These are phyloP conservation scores for Coniosporium apollinis DNA, from an alignment of 495 filamentous ascomycete genomes.

Conservation along the genomic window DNA sequence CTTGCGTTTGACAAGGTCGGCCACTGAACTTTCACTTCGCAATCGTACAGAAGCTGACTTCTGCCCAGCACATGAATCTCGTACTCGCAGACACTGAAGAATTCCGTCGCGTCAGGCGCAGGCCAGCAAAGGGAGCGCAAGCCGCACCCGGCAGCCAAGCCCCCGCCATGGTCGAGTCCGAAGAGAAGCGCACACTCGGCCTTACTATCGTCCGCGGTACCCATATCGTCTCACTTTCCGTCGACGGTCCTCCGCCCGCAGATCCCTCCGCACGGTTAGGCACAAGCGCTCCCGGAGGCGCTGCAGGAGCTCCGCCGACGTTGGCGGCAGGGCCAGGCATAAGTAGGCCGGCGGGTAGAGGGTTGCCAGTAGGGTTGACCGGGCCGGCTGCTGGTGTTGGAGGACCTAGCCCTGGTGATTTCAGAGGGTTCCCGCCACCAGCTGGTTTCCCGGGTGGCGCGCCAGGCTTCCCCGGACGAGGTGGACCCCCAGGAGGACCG, in stretches of 20 bases:
- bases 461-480: constrained; percentile 62
- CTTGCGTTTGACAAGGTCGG: constrained; percentile 90
- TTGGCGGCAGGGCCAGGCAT: constrained; percentile 78
- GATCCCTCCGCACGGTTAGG: constrained; percentile 85
- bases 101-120: constrained; percentile 87
- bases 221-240: constrained; percentile 82
- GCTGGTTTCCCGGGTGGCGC: constrained; percentile 53
- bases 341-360: constrained; percentile 79
- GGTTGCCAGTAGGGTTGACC: constrained; percentile 70
- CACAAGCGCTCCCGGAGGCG: constrained; percentile 50
- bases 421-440: constrained; percentile 40
- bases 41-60: too few species aligned
- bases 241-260: constrained; percentile 90
- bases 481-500: constrained; percentile 39
- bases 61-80: constrained; percentile 85
- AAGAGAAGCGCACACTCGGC: constrained; percentile 92
- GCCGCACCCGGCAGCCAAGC: constrained; percentile 47
- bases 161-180: constrained; percentile 56
- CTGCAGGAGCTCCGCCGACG: constrained; percentile 39
- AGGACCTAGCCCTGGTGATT: constrained; percentile 49
- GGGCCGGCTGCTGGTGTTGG: constrained; percentile 85
- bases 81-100: constrained; percentile 98
- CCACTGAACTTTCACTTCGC: too few species aligned
- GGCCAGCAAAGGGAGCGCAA: constrained; percentile 51
- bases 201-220: constrained; percentile 89